Evolutionary conservation across 148 eudicot species (phyloP).

Genomic region (Amaranthus hypochondriacus): DNA sequence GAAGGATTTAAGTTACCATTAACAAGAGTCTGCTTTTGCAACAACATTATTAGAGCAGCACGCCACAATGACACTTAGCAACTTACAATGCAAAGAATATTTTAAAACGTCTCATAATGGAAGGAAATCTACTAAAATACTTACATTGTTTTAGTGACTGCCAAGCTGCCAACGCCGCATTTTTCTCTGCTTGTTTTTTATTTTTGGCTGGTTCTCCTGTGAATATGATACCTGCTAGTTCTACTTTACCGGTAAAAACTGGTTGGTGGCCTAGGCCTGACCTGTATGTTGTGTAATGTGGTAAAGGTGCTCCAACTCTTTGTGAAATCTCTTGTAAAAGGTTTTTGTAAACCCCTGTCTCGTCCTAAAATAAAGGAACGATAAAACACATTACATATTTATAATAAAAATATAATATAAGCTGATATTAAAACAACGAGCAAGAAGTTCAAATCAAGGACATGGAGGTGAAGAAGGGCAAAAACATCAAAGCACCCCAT

Average conservation of each 20-base stretch:
- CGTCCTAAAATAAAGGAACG: conserved; percentile 38
- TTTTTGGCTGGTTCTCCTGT: conserved; percentile 75
- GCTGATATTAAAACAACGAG: not conserved
- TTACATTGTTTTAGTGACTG: conserved; percentile 62
- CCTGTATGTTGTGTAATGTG: conserved; percentile 57
- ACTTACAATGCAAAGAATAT: not conserved
- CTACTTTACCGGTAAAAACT: conserved; percentile 68
- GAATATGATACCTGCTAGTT: conserved; percentile 61
- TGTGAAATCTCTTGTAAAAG: conserved; percentile 77
- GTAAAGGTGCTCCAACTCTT: conserved; percentile 77
- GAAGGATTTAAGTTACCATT: not conserved
- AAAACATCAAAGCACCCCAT: not conserved
- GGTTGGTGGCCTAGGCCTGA: conserved; percentile 73
- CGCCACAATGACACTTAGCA: not conserved
- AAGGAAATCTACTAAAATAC: conserved; percentile 21
- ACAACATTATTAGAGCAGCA: not conserved
- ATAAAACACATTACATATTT: conserved; percentile 7
- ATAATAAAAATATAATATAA: conserved; percentile 4
- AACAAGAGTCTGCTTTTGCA: not conserved
- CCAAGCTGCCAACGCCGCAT: conserved; percentile 86
- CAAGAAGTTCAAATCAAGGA: not conserved
- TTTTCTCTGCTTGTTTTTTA: conserved; percentile 78
- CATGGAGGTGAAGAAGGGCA: not conserved
- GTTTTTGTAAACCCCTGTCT: conserved; percentile 75
- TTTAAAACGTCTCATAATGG: not conserved